Evolutionary conservation across 2,329 filamentous ascomycete genomes (phyloP), one percentile per base, ranked within the genome.

Genomic region (Parastagonospora avenae): DNA sequence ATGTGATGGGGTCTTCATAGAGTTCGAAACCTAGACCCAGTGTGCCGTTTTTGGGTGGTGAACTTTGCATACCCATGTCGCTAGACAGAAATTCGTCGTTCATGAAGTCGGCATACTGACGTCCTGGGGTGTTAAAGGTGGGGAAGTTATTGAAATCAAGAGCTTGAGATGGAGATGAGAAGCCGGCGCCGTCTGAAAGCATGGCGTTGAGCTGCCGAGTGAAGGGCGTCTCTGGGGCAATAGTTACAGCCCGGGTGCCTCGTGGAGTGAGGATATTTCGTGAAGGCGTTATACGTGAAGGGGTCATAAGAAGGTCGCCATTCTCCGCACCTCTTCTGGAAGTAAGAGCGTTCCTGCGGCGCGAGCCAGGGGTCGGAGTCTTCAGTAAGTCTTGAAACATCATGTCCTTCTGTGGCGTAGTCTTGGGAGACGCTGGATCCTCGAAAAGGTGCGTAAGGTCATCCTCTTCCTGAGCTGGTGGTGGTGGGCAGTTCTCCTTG

Each of bases 381-480:
- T 77, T 78, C 32, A 79, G 66, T n/a, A 78, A 59, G 31, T 80
- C 64, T 49, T 73, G 57, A 60, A 77, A 55, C 57, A 87, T 66
- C 82, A 82, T 30, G 80, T 85, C 58, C 82, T 83, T 85, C n/a
- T 80, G 82, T 1, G 84, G 76, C 72, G 49, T 77, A 74, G 67
- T 79, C 81, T 81, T 82, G 52, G 79, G 79, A 53, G 80, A 83
- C 4, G 79, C 86, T 74, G 79, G 60, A 2, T 87, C 81, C 49
- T 87, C 85, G 62, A 94, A 92, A 4, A 94, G 79, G 42, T 82
- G 79, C 35, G 85, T 82, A 5, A 89, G 71, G 31, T 82, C 80
- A 54, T 86, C 82, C 32, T 75, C 70, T 9, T 66, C 64, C 5
- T 76, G 68, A 15, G 70, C 52, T 27, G 38, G 33, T 8, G 69